A percentile compares a stretch with the other conserved stretches of the same genome.
These are phyloP conservation scores for Amanita exitialis DNA, from an alignment of 768 basidiomycete species.

Conservation along the genomic window DNA sequence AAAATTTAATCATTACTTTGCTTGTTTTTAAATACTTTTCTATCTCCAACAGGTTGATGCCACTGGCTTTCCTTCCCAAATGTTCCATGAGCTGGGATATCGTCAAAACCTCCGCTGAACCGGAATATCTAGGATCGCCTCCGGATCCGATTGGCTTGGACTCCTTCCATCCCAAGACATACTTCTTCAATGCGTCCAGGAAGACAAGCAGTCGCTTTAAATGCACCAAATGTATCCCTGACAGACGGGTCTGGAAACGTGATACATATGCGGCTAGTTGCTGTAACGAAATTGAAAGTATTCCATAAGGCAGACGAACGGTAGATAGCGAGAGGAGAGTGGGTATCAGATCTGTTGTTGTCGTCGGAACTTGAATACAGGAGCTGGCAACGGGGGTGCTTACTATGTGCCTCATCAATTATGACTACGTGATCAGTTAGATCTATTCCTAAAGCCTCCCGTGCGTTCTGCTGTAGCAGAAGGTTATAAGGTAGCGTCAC, in stretches of 20 bases:
- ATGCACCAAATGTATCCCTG: conserved; percentile 62
- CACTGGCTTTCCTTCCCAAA: conserved; percentile 58
- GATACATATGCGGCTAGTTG: conserved; percentile 74
- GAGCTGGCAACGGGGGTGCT: conserved; percentile 17
- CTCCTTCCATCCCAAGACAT: conserved; percentile 45
- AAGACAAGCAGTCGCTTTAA: conserved; percentile 72
- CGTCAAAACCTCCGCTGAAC: conserved; percentile 50
- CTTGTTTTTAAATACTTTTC: conserved; percentile 73
- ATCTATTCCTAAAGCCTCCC: conserved; percentile 83
- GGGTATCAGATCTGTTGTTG: conserved; percentile 65
- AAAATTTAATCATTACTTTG: conserved; percentile 41
- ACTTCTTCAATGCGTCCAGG: conserved; percentile 57
- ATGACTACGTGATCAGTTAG: conserved; percentile 79
- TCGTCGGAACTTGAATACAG: neutral
- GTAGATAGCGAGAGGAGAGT: conserved; percentile 85
- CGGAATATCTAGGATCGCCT: conserved; percentile 6
- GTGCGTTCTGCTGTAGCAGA: conserved; percentile 68
- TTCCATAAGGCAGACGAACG: conserved; percentile 44
- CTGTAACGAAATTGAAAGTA: conserved; percentile 49
- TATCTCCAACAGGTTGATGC: conserved; percentile 78
- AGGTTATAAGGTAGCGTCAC: conserved; percentile 94
- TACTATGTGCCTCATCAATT: conserved; percentile 96
- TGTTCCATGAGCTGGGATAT: conserved; percentile 53
- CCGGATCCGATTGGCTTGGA: conserved; percentile 7
- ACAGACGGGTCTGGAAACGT: conserved; percentile 71